Percentiles rank a stretch among this genome's conserved stretches.
Evolutionary conservation across 768 basidiomycete species (phyloP).

Genomic region (Cystofilobasidium bisporidii): DNA sequence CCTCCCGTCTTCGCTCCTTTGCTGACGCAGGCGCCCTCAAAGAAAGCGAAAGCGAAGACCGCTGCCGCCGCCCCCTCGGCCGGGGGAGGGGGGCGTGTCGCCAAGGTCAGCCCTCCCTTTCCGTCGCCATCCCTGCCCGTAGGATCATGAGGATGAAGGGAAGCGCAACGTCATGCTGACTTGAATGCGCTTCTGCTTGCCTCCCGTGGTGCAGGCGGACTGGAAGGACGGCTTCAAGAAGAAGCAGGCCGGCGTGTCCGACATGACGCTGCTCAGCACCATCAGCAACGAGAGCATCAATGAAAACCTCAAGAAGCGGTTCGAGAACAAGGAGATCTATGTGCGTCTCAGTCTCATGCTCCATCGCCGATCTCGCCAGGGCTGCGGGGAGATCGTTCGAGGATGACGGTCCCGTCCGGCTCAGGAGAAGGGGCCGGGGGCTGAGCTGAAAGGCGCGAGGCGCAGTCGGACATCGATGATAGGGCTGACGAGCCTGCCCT

Average conservation of each 20-base stretch:
- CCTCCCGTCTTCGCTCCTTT: too few species aligned
- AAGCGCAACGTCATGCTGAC: neutral
- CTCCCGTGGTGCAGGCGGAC: constrained; percentile 59
- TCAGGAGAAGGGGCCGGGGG: neutral
- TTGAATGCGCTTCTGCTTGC: neutral
- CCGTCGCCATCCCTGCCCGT: neutral
- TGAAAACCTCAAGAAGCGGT: constrained; percentile 93
- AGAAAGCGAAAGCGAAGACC: constrained; percentile 41
- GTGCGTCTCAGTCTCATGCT: too few species aligned
- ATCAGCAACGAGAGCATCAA: constrained; percentile 98
- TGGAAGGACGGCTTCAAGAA: constrained; percentile 99
- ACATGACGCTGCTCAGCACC: constrained; percentile 94
- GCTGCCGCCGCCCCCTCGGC: constrained; percentile 33
- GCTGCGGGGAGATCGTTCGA: too few species aligned
- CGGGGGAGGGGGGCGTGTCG: constrained; percentile 31
- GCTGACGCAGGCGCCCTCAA: constrained; percentile 36
- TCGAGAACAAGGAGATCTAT: constrained; percentile 91
- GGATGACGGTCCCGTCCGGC: neutral
- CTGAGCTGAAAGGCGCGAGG: neutral
- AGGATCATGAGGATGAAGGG: too few species aligned
- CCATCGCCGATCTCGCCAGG: too few species aligned
- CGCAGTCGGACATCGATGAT: neutral
- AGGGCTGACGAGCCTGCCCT: neutral
- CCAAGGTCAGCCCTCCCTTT: constrained; percentile 29
- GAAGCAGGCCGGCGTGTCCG: constrained; percentile 93